Conservation (phyloP, 1,284 basidiomycete species). For the Cystobasidiaceae sp. region DNA sequence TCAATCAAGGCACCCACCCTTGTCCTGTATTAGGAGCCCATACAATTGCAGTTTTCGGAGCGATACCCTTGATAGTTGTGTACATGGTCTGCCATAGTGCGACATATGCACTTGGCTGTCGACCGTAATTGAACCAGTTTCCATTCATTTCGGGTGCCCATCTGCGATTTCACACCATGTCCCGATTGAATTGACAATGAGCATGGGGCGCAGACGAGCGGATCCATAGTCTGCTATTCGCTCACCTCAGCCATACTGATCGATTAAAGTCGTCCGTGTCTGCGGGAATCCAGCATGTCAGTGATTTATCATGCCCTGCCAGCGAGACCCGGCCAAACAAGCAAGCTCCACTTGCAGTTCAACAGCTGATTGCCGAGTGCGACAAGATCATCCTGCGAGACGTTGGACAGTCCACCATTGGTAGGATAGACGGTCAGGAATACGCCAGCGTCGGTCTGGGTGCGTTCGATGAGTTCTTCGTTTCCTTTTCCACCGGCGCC, state of each 20-base stretch:
- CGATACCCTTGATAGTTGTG: slow-evolving; percentile 39
- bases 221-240: too few species aligned
- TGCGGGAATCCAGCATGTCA: too few species aligned
- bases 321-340: too few species aligned
- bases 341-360: slow-evolving; percentile 30
- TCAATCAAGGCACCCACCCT: too few species aligned
- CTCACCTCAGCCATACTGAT: slow-evolving; percentile 43
- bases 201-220: too few species aligned
- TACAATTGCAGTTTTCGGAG: slow-evolving; percentile 43
- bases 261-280: slow-evolving; percentile 40
- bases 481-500: slow-evolving; percentile 41
- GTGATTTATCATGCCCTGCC: too few species aligned
- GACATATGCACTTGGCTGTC: slow-evolving; percentile 40
- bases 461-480: slow-evolving; percentile 38
- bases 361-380: slow-evolving; percentile 40
- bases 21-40: slow-evolving; percentile 46
- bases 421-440: slow-evolving; percentile 45
- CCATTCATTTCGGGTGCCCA: slow-evolving; percentile 45
- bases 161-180: too few species aligned
- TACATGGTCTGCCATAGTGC: slow-evolving; percentile 42
- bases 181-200: too few species aligned
- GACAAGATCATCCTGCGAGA: slow-evolving; percentile 38
- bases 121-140: slow-evolving; percentile 42
- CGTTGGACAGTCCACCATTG: slow-evolving; percentile 30
- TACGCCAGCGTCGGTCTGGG: slow-evolving; percentile 43